phyloP scores from a whole-genome alignment of 345 rosid genomes.

The Toxicodendron radicans region DNA sequence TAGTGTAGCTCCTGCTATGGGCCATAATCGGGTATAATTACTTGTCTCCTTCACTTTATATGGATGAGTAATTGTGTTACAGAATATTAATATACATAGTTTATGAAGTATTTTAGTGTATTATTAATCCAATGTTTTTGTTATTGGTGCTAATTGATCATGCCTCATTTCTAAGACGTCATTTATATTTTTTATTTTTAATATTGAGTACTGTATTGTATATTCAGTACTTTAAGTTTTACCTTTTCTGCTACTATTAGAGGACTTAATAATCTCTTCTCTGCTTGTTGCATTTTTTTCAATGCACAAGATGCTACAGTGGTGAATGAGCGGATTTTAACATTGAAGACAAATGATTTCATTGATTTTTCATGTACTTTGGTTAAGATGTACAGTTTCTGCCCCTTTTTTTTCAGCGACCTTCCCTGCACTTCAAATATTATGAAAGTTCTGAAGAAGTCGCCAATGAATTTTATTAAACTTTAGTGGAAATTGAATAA shows the following conservation, averaged over 20 bases:
- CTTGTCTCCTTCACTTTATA: not conserved
- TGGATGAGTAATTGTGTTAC: not conserved
- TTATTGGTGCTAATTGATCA: not conserved
- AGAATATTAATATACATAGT: not conserved
- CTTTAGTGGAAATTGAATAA: not conserved
- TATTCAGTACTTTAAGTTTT: not conserved
- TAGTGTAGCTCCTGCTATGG: conserved; percentile 81
- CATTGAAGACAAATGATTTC: too few relatives aligned
- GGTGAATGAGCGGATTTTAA: not conserved
- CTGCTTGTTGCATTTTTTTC: not conserved
- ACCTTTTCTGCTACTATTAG: not conserved
- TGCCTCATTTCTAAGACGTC: not conserved
- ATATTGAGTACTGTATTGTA: too few relatives aligned
- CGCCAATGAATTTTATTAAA: too few relatives aligned
- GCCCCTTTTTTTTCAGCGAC: too few relatives aligned
- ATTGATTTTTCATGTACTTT: too few relatives aligned
- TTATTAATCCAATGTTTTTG: not conserved
- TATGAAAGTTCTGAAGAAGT: not conserved
- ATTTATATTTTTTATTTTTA: too few relatives aligned
- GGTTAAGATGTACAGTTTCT: too few relatives aligned
- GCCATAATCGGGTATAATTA: conserved; percentile 72
- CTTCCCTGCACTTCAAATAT: not conserved
- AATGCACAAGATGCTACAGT: not conserved
- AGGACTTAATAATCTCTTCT: not conserved
- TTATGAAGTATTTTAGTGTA: not conserved